phyloP scores from a whole-genome alignment of 2,329 filamentous ascomycete genomes.

The Raffaelea ambrosiae region DNA sequence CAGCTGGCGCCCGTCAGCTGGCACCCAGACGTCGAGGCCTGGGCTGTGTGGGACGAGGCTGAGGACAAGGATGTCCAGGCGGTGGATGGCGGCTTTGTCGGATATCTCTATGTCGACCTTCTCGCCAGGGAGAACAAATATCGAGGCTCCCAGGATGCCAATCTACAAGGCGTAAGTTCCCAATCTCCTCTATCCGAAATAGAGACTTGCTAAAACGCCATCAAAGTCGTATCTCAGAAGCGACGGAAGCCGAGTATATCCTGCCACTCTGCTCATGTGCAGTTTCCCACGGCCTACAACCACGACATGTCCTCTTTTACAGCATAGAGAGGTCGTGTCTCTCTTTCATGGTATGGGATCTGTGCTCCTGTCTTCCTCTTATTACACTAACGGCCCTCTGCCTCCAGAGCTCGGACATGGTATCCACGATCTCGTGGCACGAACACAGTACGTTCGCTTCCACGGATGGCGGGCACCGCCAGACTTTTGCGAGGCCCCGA shows the following conservation, averaged over 20 bases:
- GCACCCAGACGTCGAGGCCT: not conserved
- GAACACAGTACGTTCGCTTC: not conserved
- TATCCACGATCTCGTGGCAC: not conserved
- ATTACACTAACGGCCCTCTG: not conserved
- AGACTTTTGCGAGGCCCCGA: not conserved
- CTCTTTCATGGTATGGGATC: constrained; percentile 1
- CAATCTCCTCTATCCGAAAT: not conserved
- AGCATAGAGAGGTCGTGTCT: not conserved
- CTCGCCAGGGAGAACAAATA: not conserved
- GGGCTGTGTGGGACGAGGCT: not conserved
- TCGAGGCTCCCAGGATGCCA: not conserved
- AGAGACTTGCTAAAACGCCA: not conserved
- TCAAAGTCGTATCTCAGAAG: not conserved
- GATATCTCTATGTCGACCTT: not conserved
- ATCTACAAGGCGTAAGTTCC: not conserved
- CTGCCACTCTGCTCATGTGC: not conserved
- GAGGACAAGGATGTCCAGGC: no score
- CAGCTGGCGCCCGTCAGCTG: not conserved
- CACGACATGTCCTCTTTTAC: not conserved
- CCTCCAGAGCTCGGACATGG: constrained; percentile 1
- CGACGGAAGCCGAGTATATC: not conserved
- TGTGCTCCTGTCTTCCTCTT: not conserved
- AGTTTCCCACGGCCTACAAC: not conserved
- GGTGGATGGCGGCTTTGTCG: not conserved
- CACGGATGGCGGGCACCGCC: not conserved